These are phyloP conservation scores for Ceratocystis destructans DNA, from an alignment of 2,329 filamentous ascomycete species.

Conservation along the genomic window DNA sequence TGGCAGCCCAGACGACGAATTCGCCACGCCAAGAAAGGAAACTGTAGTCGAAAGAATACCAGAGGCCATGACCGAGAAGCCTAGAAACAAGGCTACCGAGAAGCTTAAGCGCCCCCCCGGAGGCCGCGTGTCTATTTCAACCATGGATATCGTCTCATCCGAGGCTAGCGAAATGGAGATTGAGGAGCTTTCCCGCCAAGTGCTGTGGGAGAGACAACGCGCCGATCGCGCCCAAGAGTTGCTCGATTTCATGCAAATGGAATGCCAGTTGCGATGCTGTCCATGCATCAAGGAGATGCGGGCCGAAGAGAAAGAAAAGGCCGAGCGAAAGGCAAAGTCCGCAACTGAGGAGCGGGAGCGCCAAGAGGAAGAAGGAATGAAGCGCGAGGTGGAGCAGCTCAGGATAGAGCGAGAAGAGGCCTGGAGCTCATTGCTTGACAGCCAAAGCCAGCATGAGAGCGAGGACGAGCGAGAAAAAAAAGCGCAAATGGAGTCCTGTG, in stretches of 20 bases:
- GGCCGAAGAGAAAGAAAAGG: constrained; percentile 5
- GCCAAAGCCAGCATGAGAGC: neutral
- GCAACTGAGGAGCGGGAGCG: constrained; percentile 1
- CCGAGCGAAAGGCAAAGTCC: neutral
- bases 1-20: constrained; percentile 42
- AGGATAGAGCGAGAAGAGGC: constrained; percentile 12
- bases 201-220: constrained; percentile 47
- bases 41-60: constrained; percentile 17
- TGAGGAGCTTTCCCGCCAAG: constrained; percentile 39
- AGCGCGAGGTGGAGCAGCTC: constrained; percentile 20
- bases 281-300: constrained; percentile 24
- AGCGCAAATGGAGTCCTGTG: neutral
- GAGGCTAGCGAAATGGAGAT: constrained; percentile 44
- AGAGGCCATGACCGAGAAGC: constrained; percentile 20
- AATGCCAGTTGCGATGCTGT: constrained; percentile 57
- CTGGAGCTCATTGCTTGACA: neutral
- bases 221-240: constrained; percentile 58
- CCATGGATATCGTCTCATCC: constrained; percentile 40
- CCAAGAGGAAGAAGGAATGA: constrained; percentile 12
- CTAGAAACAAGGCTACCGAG: constrained; percentile 21
- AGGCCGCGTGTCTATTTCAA: constrained; percentile 33
- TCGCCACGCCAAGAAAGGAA: constrained; percentile 45
- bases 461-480: neutral
- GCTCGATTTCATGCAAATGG: constrained; percentile 61
- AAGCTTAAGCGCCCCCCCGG: constrained; percentile 22